Conservation (phyloP, 257 asterid genomes). For the Gentiana macrophylla region DNA sequence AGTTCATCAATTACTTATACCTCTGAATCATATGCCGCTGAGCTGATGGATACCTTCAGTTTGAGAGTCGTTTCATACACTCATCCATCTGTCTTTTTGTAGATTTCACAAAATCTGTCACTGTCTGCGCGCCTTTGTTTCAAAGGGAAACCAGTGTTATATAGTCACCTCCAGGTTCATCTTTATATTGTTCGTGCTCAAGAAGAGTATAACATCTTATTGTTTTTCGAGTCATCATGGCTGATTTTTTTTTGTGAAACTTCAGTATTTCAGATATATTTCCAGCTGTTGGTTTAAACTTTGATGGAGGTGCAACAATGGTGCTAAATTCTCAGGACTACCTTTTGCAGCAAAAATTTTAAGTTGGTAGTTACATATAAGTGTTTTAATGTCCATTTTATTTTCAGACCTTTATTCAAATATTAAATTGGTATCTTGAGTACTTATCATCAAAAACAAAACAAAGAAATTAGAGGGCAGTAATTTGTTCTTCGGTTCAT, state of each 20-base stretch:
- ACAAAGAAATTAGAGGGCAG: no score
- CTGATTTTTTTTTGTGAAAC: constrained; percentile 11
- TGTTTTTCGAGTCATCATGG: constrained; percentile 1
- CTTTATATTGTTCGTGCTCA: constrained; percentile 2
- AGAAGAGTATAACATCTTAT: no score
- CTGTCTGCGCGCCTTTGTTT: constrained; percentile 48
- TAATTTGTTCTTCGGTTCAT: no score
- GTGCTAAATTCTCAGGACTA: constrained; percentile 65
- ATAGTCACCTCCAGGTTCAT: constrained; percentile 68
- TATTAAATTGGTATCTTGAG: no score
- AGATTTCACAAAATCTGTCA: constrained; percentile 58
- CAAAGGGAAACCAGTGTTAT: constrained; percentile 74
- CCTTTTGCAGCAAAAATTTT: constrained; percentile 90
- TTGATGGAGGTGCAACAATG: constrained; percentile 89
- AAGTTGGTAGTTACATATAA: constrained; percentile 34
- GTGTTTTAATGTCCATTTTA: no score
- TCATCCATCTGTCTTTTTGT: constrained; percentile 12
- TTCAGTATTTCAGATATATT: constrained; percentile 53
- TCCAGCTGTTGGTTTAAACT: constrained; percentile 69
- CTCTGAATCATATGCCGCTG: not conserved
- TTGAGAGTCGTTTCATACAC: no score
- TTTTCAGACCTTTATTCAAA: no score
- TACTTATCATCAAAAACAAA: no score
- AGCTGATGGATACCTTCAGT: not conserved
- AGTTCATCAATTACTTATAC: constrained; percentile 21